phyloP scores from a whole-genome alignment of 257 asterid genomes.

The Paraleonurus japonicus region DNA sequence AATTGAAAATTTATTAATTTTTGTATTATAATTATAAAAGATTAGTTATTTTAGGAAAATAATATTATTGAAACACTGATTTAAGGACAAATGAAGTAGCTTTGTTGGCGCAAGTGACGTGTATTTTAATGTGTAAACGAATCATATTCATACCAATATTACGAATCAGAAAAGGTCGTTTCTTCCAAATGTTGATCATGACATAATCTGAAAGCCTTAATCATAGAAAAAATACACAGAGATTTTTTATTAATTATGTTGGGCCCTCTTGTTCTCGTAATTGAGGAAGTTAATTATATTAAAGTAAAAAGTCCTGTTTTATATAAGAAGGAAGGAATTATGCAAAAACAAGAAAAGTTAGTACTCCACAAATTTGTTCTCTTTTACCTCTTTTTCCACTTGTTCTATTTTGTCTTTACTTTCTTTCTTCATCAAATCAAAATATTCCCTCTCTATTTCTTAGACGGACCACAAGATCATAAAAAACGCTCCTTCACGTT shows the following conservation, averaged over 20 bases:
- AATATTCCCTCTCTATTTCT: slow-evolving; percentile 27
- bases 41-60: too few species aligned
- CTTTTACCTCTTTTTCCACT: slow-evolving; percentile 22
- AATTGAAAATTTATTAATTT: neutral
- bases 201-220: neutral
- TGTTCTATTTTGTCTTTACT: slow-evolving; percentile 43
- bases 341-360: neutral
- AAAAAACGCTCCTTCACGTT: slow-evolving; percentile 21
- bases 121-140: neutral
- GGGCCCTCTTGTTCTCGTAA: neutral
- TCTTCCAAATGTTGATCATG: neutral
- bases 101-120: neutral
- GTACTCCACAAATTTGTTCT: slow-evolving; percentile 28
- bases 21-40: neutral
- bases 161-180: neutral
- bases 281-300: neutral
- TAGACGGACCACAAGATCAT: neutral
- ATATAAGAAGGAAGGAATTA: neutral
- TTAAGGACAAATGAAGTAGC: neutral
- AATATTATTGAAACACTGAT: neutral
- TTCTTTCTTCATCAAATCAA: slow-evolving; percentile 40
- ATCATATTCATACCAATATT: neutral
- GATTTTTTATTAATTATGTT: neutral
- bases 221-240: neutral
- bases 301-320: neutral